These are phyloP conservation scores for Macrolepiota fuliginosa DNA, from an alignment of 768 basidiomycete genomes.

Conservation along the genomic window DNA sequence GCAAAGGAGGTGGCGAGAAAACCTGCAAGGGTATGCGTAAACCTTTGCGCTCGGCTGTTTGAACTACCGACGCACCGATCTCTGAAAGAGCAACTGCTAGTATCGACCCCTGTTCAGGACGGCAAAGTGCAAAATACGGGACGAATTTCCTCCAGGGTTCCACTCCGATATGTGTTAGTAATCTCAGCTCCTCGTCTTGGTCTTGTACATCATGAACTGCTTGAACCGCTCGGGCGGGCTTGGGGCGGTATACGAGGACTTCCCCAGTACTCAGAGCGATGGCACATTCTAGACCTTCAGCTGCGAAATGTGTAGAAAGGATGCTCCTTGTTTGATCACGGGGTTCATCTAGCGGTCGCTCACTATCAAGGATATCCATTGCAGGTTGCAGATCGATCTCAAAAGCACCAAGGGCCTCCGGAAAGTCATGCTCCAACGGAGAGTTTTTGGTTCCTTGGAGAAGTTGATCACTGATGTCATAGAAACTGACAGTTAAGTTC, in stretches of 20 bases:
- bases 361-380: slow-evolving; percentile 13
- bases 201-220: slow-evolving; percentile 28
- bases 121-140: slow-evolving; percentile 59
- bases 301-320: slow-evolving; percentile 45
- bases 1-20: slow-evolving; percentile 74
- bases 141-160: slow-evolving; percentile 42
- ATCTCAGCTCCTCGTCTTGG: slow-evolving; percentile 48
- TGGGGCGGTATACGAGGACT: slow-evolving; percentile 46
- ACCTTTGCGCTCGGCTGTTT: neutral
- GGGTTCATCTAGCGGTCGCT: neutral
- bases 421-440: slow-evolving; percentile 61
- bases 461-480: slow-evolving; percentile 72
- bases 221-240: slow-evolving; percentile 15
- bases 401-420: slow-evolving; percentile 58
- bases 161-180: slow-evolving; percentile 48
- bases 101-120: slow-evolving; percentile 34
- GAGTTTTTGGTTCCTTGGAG: slow-evolving; percentile 35
- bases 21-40: slow-evolving; percentile 39
- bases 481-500: slow-evolving; percentile 67
- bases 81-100: slow-evolving; percentile 65
- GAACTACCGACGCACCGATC: slow-evolving; percentile 51
- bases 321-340: slow-evolving; percentile 25
- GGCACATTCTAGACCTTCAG: slow-evolving; percentile 56
- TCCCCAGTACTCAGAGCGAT: slow-evolving; percentile 56
- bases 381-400: slow-evolving; percentile 55